These are phyloP conservation scores for Diplodia scrobiculata DNA, from an alignment of 2,329 filamentous ascomycete genomes.

Conservation along the genomic window DNA sequence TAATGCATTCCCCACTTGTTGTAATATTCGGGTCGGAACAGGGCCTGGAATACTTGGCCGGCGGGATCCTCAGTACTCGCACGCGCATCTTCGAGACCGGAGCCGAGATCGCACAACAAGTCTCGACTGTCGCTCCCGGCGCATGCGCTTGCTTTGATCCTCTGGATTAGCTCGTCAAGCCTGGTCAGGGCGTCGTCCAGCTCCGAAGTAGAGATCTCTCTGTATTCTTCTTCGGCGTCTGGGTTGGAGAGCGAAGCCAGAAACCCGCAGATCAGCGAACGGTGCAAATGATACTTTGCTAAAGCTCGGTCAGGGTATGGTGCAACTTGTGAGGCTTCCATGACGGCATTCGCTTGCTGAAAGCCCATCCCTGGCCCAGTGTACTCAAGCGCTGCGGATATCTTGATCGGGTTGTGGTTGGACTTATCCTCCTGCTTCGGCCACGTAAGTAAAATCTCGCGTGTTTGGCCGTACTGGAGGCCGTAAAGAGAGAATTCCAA, in stretches of 20 bases:
- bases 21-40: slow-evolving; percentile 48
- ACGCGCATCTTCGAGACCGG: slow-evolving; percentile 33
- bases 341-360: not conserved
- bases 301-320: slow-evolving; percentile 1
- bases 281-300: slow-evolving; percentile 54
- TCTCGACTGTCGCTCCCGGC: slow-evolving; percentile 50
- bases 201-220: slow-evolving; percentile 26
- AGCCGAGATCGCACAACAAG: slow-evolving; percentile 54
- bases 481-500: slow-evolving; percentile 41
- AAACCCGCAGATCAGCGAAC: slow-evolving; percentile 55
- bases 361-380: not conserved
- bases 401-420: not conserved
- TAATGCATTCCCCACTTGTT: slow-evolving; percentile 61
- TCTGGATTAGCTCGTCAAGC: not conserved
- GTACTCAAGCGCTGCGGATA: slow-evolving; percentile 22
- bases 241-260: slow-evolving; percentile 52
- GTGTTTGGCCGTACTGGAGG: slow-evolving; percentile 63
- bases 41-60: slow-evolving; percentile 57
- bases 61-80: slow-evolving; percentile 39
- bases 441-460: slow-evolving; percentile 55
- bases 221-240: slow-evolving; percentile 31
- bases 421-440: not conserved
- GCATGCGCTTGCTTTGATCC: slow-evolving; percentile 34
- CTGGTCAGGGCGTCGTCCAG: slow-evolving; percentile 42
- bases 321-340: not conserved